These are phyloP conservation scores for Cucurbita ficifolia DNA, from an alignment of 306 rosid species.

Conservation along the genomic window DNA sequence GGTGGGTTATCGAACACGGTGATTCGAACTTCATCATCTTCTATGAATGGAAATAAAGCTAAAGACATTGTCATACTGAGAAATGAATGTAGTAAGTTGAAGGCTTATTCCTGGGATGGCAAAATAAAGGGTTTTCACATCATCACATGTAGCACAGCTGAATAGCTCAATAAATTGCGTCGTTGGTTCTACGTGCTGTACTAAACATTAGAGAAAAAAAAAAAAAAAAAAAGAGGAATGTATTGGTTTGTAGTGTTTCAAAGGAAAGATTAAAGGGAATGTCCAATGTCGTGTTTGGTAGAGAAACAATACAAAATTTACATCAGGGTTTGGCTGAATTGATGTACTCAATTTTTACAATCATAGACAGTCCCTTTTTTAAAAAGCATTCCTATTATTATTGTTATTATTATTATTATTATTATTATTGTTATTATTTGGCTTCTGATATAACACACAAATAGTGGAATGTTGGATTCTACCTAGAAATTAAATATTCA, in stretches of 20 bases:
- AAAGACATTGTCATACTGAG: background rate
- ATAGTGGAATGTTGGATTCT: too few species aligned
- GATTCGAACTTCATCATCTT: background rate
- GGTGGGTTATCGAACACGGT: background rate
- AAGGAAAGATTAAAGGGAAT: background rate
- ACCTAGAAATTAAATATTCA: too few species aligned
- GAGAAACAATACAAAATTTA: background rate
- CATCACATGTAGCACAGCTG: background rate
- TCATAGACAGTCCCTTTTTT: background rate
- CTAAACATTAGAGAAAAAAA: background rate
- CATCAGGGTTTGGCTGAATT: background rate
- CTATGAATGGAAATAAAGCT: background rate
- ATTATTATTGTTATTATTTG: background rate
- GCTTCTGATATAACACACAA: too few species aligned
- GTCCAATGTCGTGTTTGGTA: background rate
- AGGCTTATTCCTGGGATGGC: background rate
- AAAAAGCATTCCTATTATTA: background rate
- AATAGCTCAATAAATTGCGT: background rate
- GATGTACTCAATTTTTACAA: background rate
- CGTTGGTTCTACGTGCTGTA: background rate
- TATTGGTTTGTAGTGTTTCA: background rate
- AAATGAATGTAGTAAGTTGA: background rate
- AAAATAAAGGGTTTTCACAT: background rate
- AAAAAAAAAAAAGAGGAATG: background rate
- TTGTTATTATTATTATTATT: background rate